These are phyloP conservation scores for Cicer yamashitae DNA, from an alignment of 306 rosid genomes.

Conservation along the genomic window DNA sequence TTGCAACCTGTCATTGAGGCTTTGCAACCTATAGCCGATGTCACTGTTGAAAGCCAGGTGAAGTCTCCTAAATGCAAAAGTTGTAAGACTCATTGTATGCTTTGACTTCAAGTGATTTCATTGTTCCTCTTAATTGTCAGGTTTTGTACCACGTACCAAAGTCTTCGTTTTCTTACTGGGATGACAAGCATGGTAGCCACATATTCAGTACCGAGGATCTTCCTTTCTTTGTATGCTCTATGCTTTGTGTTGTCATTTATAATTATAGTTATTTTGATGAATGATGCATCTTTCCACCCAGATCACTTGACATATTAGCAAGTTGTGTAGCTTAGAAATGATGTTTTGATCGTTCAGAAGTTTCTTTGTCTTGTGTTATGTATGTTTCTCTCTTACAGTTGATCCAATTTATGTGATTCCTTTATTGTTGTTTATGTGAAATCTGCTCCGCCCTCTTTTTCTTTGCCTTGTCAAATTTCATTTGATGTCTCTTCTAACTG, in stretches of 20 bases:
- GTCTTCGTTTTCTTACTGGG: slow-evolving; percentile 88
- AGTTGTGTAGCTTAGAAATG: slow-evolving; percentile 31
- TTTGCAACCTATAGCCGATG: slow-evolving; percentile 72
- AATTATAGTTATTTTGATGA: slow-evolving; percentile 27
- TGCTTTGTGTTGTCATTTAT: slow-evolving; percentile 45
- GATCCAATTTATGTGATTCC: slow-evolving; percentile 21
- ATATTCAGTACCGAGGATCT: slow-evolving; percentile 76
- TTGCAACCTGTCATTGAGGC: slow-evolving; percentile 80
- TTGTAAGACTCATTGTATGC: slow-evolving; percentile 12
- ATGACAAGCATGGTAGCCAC: slow-evolving; percentile 65
- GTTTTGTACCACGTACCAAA: slow-evolving; percentile 86
- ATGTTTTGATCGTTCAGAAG: slow-evolving; percentile 13
- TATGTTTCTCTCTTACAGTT: neutral
- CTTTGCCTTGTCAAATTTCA: slow-evolving; percentile 6
- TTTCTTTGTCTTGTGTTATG: slow-evolving; percentile 24
- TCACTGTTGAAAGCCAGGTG: slow-evolving; percentile 94
- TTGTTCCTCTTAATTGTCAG: slow-evolving; percentile 52
- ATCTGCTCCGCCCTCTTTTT: neutral
- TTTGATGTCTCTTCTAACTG: slow-evolving; percentile 21
- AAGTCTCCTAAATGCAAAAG: slow-evolving; percentile 19
- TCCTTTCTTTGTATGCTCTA: slow-evolving; percentile 85
- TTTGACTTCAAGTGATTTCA: slow-evolving; percentile 29
- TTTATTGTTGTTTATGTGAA: slow-evolving; percentile 31
- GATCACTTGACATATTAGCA: slow-evolving; percentile 13
- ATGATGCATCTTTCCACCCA: slow-evolving; percentile 17